These are phyloP conservation scores for Globisporangium cylindrosporum DNA, from an alignment of 352 stramenopile genomes.

Conservation along the genomic window DNA sequence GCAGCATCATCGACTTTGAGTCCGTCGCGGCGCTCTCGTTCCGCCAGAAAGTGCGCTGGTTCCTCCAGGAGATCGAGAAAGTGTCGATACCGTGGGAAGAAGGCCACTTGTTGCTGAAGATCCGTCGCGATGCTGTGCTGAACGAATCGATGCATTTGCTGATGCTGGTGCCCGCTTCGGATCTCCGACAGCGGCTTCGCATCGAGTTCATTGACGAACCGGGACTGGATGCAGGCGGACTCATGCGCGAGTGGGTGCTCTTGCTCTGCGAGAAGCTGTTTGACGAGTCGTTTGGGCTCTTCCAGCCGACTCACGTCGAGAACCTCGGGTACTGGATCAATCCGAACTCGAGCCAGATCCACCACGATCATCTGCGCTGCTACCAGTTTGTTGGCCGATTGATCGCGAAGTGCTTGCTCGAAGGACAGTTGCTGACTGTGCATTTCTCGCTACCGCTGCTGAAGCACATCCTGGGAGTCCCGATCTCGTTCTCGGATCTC, in stretches of 20 bases:
- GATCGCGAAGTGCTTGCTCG: constrained; percentile 73
- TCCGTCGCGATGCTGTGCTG: constrained; percentile 68
- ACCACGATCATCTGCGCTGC: constrained; percentile 66
- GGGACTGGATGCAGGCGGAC: constrained; percentile 64
- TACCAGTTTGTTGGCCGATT: constrained; percentile 77
- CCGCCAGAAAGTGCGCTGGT: constrained; percentile 72
- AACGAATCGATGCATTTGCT: constrained; percentile 83
- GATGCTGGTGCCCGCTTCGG: constrained; percentile 67
- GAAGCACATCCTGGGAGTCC: constrained; percentile 80
- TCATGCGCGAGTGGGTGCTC: constrained; percentile 80
- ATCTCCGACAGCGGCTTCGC: constrained; percentile 67
- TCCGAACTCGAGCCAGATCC: constrained; percentile 61
- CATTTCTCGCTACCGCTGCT: constrained; percentile 76
- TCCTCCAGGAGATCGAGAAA: constrained; percentile 72
- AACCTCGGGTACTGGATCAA: constrained; percentile 86
- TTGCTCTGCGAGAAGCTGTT: constrained; percentile 78
- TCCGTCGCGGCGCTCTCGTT: constrained; percentile 68
- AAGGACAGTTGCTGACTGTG: constrained; percentile 73
- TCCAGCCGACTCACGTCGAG: constrained; percentile 66
- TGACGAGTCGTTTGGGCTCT: constrained; percentile 73
- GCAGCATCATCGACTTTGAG: constrained; percentile 75
- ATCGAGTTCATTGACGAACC: constrained; percentile 86
- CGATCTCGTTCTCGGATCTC: constrained; percentile 78
- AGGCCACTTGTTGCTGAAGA: constrained; percentile 76
- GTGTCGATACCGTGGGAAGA: constrained; percentile 78